A percentile compares a stretch with the other conserved stretches of the same genome.
phyloP scores from a whole-genome alignment of 306 rosid genomes.

The Acmispon strigosus region DNA sequence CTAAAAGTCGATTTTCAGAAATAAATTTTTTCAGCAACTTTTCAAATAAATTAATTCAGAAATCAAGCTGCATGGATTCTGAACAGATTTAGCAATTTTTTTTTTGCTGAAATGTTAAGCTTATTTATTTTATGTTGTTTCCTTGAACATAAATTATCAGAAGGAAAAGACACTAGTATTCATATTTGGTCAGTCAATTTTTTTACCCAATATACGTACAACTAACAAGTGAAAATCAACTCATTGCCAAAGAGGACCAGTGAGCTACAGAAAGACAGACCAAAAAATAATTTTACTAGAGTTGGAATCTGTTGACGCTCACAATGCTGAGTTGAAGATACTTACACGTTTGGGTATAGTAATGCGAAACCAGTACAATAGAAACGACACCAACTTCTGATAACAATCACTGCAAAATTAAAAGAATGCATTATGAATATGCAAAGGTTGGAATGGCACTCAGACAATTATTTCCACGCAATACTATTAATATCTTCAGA shows the following conservation, averaged over 20 bases:
- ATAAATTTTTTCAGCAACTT: too few species aligned
- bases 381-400: slow-evolving; percentile 70
- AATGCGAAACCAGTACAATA: slow-evolving; percentile 85
- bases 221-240: neutral
- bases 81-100: too few species aligned
- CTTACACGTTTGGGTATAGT: slow-evolving; percentile 59
- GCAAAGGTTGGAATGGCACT: neutral
- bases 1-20: too few species aligned
- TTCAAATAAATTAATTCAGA: too few species aligned
- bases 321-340: slow-evolving; percentile 20
- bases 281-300: neutral
- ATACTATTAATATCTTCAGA: neutral
- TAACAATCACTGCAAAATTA: slow-evolving; percentile 63
- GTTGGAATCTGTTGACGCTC: neutral
- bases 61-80: too few species aligned
- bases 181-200: neutral
- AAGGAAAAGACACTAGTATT: neutral
- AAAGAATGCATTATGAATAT: slow-evolving; percentile 8
- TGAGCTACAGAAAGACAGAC: neutral
- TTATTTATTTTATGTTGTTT: neutral
- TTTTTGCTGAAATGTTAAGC: neutral
- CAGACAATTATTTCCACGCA: neutral
- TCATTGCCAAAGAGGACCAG: neutral
- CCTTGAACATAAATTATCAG: neutral
- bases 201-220: neutral